Evolutionary conservation across 2,329 filamentous ascomycete genomes (phyloP).

Genomic region (Exserohilum turcica): DNA sequence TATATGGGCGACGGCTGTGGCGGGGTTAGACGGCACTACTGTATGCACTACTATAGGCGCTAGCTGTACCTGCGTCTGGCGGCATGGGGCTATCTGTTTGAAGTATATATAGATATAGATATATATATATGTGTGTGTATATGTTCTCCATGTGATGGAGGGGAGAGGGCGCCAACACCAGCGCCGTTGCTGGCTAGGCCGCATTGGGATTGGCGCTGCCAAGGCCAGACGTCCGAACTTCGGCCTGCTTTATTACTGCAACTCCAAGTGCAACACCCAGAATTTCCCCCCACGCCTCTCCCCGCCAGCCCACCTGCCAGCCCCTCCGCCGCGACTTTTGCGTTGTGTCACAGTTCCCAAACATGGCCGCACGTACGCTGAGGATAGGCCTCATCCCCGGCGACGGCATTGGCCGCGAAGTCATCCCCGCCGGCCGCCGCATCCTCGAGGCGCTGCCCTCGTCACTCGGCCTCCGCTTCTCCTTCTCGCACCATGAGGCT

Average conservation of each 20-base stretch:
- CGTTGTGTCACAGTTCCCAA: conserved; percentile 18
- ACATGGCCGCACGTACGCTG: conserved; percentile 40
- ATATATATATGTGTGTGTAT: no score
- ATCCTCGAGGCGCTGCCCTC: conserved; percentile 89
- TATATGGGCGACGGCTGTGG: neutral
- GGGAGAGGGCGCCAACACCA: no score
- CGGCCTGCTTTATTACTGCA: no score
- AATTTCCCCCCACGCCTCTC: conserved; percentile 14
- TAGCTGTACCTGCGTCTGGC: no score
- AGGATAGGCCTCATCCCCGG: conserved; percentile 80
- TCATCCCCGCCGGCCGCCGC: conserved; percentile 90
- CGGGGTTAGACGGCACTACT: neutral
- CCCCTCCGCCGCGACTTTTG: no score
- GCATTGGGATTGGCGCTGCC: neutral
- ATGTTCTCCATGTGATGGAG: neutral
- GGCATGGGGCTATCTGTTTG: no score
- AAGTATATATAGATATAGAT: no score
- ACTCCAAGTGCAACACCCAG: conserved; percentile 26
- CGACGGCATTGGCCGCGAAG: conserved; percentile 97
- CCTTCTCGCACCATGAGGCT: conserved; percentile 89
- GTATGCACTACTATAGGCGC: neutral
- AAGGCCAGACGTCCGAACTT: conserved; percentile 14
- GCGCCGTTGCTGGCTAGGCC: neutral
- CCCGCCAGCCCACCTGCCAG: no score
- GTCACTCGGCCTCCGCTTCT: conserved; percentile 92